Base-by-base conservation (phyloP, 495 filamentous ascomycete species). In the Apodospora peruviana region DNA sequence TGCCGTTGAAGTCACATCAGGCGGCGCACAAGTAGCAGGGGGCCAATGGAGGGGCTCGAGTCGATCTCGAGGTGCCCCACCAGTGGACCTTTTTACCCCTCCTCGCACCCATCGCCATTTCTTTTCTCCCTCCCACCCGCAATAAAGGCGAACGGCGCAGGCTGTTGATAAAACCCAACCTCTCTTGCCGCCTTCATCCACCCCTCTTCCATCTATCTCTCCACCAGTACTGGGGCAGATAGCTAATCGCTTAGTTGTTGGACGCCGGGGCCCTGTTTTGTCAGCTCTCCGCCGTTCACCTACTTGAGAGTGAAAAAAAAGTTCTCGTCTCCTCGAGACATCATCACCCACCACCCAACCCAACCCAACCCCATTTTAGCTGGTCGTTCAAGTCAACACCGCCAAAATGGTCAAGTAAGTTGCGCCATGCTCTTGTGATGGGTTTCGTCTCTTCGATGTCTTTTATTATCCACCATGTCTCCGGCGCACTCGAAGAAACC, bases 371-470 rank as follows among this genome's bases (percentile, higher is more conserved):
- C 43, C 51, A 58, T 57, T 54, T 56, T 58, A 62, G 58, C 53
- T 52, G 61, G 54, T 59, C 47, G 48, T 55, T n/a, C 51, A 52
- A 59, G 41, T n/a, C 57, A 87, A 81, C 69, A 85, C 88, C 86
- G 89, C 73, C 84, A 95, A 88, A 68, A 98, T 98, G 93, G 93
- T 98, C 66, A 96, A 98, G 93, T 98, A 89, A 85, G 93, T 94
- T 38, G 19, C 20, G 24, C 35, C 38, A 11, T 48, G 14, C 22
- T 45, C 37, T 22, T 20, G 27, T 19, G 19, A 10, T 17, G 14
- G 16, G 4, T 24, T 21, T 25, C 32, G 40, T 0, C 54, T 23
- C 44, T 39, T 50, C 59, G 65, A 67, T 62, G 72, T 60, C 43
- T 21, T 21, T 24, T n/a, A 23, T 19, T 38, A 24, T 34, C 19